These are phyloP conservation scores for Ganoderma multipileum DNA, from an alignment of 1,284 basidiomycete species.

Conservation along the genomic window DNA sequence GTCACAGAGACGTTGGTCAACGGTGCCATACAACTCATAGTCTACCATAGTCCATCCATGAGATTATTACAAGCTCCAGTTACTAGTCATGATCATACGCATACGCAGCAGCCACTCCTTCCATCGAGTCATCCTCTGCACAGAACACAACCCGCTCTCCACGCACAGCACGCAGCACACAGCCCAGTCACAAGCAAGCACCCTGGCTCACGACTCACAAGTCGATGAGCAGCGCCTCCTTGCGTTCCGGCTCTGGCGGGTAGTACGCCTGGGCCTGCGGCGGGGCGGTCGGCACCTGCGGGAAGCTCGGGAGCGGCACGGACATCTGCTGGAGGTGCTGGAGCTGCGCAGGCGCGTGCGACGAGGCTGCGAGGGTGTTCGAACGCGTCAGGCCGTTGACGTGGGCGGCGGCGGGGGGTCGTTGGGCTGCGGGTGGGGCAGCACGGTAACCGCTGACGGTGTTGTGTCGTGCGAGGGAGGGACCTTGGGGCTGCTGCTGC, in stretches of 20 bases:
- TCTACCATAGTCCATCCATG: slow-evolving; percentile 23
- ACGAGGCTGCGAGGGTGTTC: slow-evolving; percentile 32
- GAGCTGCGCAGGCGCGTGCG: slow-evolving; percentile 42
- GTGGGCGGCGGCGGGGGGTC: not conserved
- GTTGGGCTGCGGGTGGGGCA: slow-evolving; percentile 12
- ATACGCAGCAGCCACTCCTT: not conserved
- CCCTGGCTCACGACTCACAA: slow-evolving; percentile 43
- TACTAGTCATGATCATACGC: not conserved
- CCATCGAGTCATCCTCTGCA: not conserved
- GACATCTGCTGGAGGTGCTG: slow-evolving; percentile 43
- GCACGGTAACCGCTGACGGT: slow-evolving; percentile 43
- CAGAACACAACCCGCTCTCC: not conserved
- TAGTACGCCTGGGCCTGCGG: slow-evolving; percentile 65
- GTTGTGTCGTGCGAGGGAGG: slow-evolving; percentile 48
- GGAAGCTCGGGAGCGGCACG: slow-evolving; percentile 65
- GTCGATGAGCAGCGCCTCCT: slow-evolving; percentile 87
- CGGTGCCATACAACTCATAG: slow-evolving; percentile 21
- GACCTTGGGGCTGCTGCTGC: slow-evolving; percentile 32
- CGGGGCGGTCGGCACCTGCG: slow-evolving; percentile 68
- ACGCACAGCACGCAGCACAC: not conserved
- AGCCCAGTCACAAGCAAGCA: not conserved
- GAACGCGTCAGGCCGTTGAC: slow-evolving; percentile 31
- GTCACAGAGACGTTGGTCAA: not conserved
- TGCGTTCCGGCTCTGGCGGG: slow-evolving; percentile 71
- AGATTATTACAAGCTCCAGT: not conserved